Evolutionary conservation across 164 flowering plant species (phyloP).

Genomic region (Nelumbo lutea): DNA sequence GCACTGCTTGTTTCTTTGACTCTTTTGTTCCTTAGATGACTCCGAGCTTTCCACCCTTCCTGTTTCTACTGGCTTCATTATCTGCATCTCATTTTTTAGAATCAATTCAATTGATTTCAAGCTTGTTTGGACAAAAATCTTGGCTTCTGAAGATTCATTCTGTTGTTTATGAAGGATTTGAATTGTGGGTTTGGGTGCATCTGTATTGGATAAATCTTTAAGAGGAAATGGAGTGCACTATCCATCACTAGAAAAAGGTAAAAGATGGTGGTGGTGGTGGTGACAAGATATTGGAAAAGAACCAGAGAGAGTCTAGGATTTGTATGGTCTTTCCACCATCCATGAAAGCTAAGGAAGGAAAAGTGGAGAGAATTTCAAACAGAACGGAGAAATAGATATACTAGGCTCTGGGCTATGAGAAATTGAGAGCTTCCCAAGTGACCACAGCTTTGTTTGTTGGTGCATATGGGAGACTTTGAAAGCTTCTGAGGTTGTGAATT

Average conservation of each 20-base stretch:
- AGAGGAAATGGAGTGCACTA: slow-evolving; percentile 2
- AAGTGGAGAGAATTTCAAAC: not conserved
- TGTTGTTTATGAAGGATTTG: slow-evolving; percentile 5
- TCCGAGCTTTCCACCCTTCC: not conserved
- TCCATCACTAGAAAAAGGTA: not conserved
- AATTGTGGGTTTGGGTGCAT: slow-evolving; percentile 9
- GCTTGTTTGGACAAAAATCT: slow-evolving; percentile 4
- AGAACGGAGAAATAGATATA: too few species aligned
- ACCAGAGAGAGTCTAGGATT: slow-evolving; percentile 39
- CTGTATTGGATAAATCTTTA: slow-evolving; percentile 7
- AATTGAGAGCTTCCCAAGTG: too few species aligned
- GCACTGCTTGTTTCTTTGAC: slow-evolving; percentile 11
- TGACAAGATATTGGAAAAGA: slow-evolving; percentile 32
- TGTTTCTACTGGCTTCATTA: not conserved
- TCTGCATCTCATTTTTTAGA: slow-evolving; percentile 5
- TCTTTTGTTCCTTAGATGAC: too few species aligned
- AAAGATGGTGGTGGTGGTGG: slow-evolving; percentile 8
- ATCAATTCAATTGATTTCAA: slow-evolving; percentile 10
- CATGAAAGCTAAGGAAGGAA: slow-evolving; percentile 16
- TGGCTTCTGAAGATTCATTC: slow-evolving; percentile 2
- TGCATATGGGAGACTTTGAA: too few species aligned
- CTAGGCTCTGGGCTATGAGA: too few species aligned
- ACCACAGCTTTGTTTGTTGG: too few species aligned
- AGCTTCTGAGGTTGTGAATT: too few species aligned
- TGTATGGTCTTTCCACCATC: slow-evolving; percentile 23